Conservation (phyloP, 2,329 filamentous ascomycete genomes). For the Xylariaceae sp. region DNA sequence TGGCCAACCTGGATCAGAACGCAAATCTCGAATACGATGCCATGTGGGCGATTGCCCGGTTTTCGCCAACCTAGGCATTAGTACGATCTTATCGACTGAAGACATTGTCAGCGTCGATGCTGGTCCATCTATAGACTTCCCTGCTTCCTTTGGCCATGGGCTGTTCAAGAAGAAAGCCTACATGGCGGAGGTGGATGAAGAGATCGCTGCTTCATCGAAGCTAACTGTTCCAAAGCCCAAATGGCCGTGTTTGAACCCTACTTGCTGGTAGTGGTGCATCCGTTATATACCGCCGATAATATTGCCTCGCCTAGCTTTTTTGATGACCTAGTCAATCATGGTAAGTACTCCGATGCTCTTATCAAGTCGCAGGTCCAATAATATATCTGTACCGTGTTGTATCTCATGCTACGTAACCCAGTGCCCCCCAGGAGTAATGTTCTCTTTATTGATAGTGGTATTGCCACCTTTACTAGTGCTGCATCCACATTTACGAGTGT, state of each 20-base stretch:
- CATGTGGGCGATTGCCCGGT: constrained; percentile 97
- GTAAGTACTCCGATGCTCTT: constrained; percentile 98
- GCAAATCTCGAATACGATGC: constrained; percentile 99
- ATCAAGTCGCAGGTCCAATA: constrained; percentile 99
- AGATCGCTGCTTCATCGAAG: constrained; percentile 99
- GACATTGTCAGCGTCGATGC: constrained; percentile 91
- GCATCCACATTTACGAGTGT: constrained; percentile 99
- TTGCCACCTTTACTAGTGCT: constrained; percentile 99
- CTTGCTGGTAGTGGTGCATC: constrained; percentile 99
- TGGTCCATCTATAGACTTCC: constrained; percentile 98
- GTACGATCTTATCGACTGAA: constrained; percentile 66
- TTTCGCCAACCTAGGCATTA: constrained; percentile 83
- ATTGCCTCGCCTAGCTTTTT: constrained; percentile 97
- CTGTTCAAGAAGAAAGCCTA: constrained; percentile 99
- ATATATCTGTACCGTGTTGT: constrained; percentile 95
- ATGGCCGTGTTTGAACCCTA: constrained; percentile 94
- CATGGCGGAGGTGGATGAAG: constrained; percentile 97
- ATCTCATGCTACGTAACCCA: constrained; percentile 95
- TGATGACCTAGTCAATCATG: constrained; percentile 97
- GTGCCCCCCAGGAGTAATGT: constrained; percentile 90
- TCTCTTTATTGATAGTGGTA: constrained; percentile 98
- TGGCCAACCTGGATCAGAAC: constrained; percentile 98
- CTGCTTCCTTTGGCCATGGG: constrained; percentile 97
- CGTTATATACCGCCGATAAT: constrained; percentile 97
- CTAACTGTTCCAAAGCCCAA: constrained; percentile 92